A percentile compares a stretch with the other conserved stretches of the same genome.
phyloP scores from a whole-genome alignment of 129 eudicot genomes.

The Escallonia rubra region DNA sequence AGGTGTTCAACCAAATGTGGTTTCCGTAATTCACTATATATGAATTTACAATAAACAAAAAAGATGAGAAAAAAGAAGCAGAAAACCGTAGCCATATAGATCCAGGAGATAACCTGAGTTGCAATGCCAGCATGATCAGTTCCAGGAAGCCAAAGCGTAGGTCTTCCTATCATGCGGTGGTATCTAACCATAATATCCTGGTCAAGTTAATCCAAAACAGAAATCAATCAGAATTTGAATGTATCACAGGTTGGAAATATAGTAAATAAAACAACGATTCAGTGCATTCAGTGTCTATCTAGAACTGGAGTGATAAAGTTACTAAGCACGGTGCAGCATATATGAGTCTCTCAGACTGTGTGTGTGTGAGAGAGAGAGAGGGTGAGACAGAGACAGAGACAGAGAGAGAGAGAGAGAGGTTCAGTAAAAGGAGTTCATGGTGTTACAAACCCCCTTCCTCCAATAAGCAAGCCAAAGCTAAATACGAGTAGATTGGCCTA shows the following conservation, averaged over 20 bases:
- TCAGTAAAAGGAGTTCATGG: too few relatives aligned
- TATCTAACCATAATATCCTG: conserved; percentile 98
- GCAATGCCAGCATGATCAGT: conserved; percentile 99
- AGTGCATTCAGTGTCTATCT: too few relatives aligned
- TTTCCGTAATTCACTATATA: neutral
- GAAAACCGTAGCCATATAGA: neutral
- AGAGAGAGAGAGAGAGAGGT: neutral
- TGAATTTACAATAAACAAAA: neutral
- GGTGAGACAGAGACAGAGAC: too few relatives aligned
- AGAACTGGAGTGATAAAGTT: too few relatives aligned
- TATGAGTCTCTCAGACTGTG: too few relatives aligned
- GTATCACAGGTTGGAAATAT: too few relatives aligned
- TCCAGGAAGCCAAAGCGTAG: conserved; percentile 99
- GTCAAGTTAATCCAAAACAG: conserved; percentile 10
- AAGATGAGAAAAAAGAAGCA: neutral
- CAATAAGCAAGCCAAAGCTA: too few relatives aligned
- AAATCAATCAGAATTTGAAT: too few relatives aligned
- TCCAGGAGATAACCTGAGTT: conserved; percentile 68
- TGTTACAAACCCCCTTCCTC: too few relatives aligned
- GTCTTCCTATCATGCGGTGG: conserved; percentile 89
- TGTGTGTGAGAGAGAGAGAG: neutral
- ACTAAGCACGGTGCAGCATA: neutral
- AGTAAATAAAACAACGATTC: too few relatives aligned
- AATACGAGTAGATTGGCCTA: too few relatives aligned
- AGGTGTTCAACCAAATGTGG: neutral